Evolutionary conservation across 495 filamentous ascomycete genomes (phyloP).

Genomic region (Podospora comata): DNA sequence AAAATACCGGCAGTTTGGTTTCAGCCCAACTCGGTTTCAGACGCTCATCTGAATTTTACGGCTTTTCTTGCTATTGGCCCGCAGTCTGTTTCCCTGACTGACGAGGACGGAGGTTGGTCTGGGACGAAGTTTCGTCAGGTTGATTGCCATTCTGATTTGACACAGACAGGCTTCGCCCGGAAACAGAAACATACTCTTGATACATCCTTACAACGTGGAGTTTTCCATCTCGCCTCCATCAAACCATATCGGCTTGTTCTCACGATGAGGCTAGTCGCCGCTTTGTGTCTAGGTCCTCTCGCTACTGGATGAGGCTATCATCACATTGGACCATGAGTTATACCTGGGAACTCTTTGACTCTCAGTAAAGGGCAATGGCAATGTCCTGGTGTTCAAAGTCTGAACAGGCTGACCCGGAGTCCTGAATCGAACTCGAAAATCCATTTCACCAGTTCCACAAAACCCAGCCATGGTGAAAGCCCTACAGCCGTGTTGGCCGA

Average conservation of each 20-base stretch:
- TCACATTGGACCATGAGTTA: neutral
- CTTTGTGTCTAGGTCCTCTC: neutral
- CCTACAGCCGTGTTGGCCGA: conserved; percentile 9
- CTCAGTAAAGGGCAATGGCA: neutral
- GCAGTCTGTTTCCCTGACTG: too few relatives aligned
- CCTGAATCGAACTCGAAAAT: neutral
- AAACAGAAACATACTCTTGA: neutral
- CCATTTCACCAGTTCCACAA: neutral
- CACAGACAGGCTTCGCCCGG: too few relatives aligned
- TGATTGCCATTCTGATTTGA: too few relatives aligned
- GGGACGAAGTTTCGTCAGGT: too few relatives aligned
- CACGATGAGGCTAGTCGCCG: neutral
- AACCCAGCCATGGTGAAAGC: neutral
- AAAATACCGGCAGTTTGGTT: neutral
- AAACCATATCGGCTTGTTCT: neutral
- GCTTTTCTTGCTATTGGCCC: too few relatives aligned
- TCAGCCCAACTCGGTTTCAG: neutral
- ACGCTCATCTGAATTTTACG: too few relatives aligned
- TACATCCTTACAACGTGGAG: neutral
- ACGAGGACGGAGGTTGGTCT: too few relatives aligned
- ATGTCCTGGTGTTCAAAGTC: neutral
- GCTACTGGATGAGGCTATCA: neutral
- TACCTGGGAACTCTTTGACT: neutral
- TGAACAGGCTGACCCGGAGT: neutral
- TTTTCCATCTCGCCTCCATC: neutral